Evolutionary conservation across 2,329 filamentous ascomycete genomes (phyloP), one percentile per base, ranked within the genome.

Genomic region (Metarhizium rileyi): DNA sequence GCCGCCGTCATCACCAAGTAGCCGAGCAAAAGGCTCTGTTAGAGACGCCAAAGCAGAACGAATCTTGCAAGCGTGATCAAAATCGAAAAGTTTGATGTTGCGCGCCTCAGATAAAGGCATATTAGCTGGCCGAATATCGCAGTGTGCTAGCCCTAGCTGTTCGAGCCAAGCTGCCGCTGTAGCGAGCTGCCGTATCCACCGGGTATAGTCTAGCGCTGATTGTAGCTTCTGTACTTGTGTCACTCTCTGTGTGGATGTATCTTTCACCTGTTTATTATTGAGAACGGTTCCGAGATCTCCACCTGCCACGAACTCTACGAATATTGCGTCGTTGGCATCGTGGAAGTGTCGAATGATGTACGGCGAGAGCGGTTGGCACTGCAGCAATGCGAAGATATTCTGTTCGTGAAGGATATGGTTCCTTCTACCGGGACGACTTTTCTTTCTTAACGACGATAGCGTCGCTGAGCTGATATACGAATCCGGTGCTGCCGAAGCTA

Each of bases 401-500:
- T 45, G 41, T 38, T 54, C 51, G 14, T 44, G 20, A 20, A 44
- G 23, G 30, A 50, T 38, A 27, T 44, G n/a, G 23, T 46, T 43
- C 6, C 22, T 33, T 27, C 44, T 44, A n/a, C 46, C 52, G 6
- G 33, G 48, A 41, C 50, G 50, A 33, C 42, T 40, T 26, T 48
- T 54, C 22, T 54, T 48, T 54, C 22, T 54, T 54, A 20, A 52
- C 50, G n/a, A 49, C 50, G 35, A 54, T 50, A 22, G 28, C 14
- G 33, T 50, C 23, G 46, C 22, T 54, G 7, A 54, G 43, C 44
- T 53, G 48, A 30, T 44, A 53, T 9, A 48, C 47, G 3, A 53
- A 48, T 41, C 53, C 49, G 22, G 51, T 48, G 51, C 51, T 50
- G n/a, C 53, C 49, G 23, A 50, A 10, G 22, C 48, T 50, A 44